Base-by-base conservation (phyloP, 2,329 filamentous ascomycete species). In the Calcarisporium arbuscula region DNA sequence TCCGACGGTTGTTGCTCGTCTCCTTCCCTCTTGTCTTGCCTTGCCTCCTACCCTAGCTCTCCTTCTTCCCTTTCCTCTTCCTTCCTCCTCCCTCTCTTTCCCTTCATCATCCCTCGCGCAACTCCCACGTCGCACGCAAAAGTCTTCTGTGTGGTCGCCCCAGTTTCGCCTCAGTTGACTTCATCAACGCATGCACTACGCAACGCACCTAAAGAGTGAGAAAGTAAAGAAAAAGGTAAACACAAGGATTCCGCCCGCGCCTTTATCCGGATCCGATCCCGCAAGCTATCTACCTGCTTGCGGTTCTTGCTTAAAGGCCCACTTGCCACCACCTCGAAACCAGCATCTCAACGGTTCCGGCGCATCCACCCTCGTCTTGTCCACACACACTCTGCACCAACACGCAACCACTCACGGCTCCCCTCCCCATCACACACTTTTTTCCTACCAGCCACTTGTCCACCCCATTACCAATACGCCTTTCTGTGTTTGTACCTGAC, bases 201-300 rank as follows among this genome's bases (percentile, higher is more conserved):
- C 32, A 29, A 41, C 36, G 36, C 39, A 40, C 43, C 35, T 36
- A 41, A 42, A 39, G 36, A 46, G 39, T 32, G 23, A 17, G 23
- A 28, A 19, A 21, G 27, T 14, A 23, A 8, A 23, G 18, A 16
- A 16, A 6, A 35, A 30, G 29, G 37, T 43, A 37, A 38, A 42
- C 39, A 33, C 19, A 21, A 34, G 21, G 33, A 31, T 32, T 32
- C 38, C 30, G 30, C 27, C 31, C 33, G 32, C 33, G 19, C 35
- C 30, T 42, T 40, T 41, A n/a, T 39, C 41, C 42, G 43, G 43
- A 44, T 30, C 34, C 43, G 38, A 43, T 33, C 10, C 6, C 36
- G 41, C 38, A 43, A 45, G 35, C 39, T 43, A 38, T 41, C 42
- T 40, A 34, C 33, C 45, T 50, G 45, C 38, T 49, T 50, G 46